Percentiles rank a stretch among this genome's conserved stretches.
Conservation (phyloP, 495 filamentous ascomycete species). For the Stereocaulon alpinum region DNA sequence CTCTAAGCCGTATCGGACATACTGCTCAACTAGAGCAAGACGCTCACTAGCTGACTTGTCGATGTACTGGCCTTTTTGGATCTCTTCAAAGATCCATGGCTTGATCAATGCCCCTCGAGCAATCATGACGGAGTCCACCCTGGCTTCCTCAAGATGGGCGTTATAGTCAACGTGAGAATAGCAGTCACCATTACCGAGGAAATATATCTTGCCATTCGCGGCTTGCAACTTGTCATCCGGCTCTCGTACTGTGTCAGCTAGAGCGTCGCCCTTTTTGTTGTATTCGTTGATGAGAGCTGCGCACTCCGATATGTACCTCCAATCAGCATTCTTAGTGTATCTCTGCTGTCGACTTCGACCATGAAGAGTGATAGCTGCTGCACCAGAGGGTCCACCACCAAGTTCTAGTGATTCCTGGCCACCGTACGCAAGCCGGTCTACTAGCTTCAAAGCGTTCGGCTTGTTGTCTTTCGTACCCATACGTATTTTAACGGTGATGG, state of each 20-base stretch:
- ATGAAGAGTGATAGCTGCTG: conserved; percentile 88
- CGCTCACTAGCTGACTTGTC: conserved; percentile 89
- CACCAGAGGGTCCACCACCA: conserved; percentile 59
- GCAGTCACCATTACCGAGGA: conserved; percentile 93
- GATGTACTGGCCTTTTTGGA: conserved; percentile 79
- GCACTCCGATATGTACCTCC: conserved; percentile 85
- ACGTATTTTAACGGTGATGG: conserved; percentile 87
- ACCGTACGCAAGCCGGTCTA: conserved; percentile 73
- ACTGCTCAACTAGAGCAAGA: conserved; percentile 74
- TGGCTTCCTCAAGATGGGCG: conserved; percentile 60
- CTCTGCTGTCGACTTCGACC: conserved; percentile 88
- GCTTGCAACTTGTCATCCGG: conserved; percentile 57
- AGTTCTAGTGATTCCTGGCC: conserved; percentile 52
- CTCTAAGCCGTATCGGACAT: conserved; percentile 80
- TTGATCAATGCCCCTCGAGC: conserved; percentile 49
- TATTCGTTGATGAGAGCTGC: conserved; percentile 72
- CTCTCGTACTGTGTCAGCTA: conserved; percentile 66
- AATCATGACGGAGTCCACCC: conserved; percentile 63
- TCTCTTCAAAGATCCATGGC: conserved; percentile 97
- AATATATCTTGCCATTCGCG: conserved; percentile 54
- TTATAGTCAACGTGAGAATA: conserved; percentile 87
- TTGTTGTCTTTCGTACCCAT: conserved; percentile 76
- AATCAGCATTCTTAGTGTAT: conserved; percentile 81
- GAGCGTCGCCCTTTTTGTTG: conserved; percentile 49
- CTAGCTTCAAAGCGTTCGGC: conserved; percentile 69